These are phyloP conservation scores for Botrytis fabae DNA, from an alignment of 2,329 filamentous ascomycete species.

Conservation along the genomic window DNA sequence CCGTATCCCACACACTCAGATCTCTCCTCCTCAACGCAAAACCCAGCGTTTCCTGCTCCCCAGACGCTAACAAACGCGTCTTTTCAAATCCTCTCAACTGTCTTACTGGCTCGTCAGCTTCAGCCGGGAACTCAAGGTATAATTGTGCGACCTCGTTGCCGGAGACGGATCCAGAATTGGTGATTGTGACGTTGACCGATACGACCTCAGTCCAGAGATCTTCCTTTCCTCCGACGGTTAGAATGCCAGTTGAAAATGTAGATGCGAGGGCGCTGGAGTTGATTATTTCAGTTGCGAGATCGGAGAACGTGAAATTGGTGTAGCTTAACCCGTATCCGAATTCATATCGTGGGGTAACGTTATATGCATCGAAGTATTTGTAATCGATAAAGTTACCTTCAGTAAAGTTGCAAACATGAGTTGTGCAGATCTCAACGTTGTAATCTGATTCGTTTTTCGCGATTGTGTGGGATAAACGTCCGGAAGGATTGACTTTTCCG, in stretches of 20 bases:
- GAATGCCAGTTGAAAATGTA: constrained; percentile 58
- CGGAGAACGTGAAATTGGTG: constrained; percentile 71
- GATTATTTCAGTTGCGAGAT: constrained; percentile 50
- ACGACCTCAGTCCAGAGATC: constrained; percentile 54
- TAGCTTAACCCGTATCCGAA: constrained; percentile 80
- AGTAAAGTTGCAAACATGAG: constrained; percentile 69
- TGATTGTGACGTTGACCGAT: constrained; percentile 51
- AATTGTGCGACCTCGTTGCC: constrained; percentile 59
- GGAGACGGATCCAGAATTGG: constrained; percentile 52
- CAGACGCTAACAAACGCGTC: neutral
- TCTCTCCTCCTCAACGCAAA: constrained; percentile 58
- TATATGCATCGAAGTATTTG: constrained; percentile 64
- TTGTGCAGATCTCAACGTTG: constrained; percentile 45
- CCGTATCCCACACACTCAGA: constrained; percentile 9
- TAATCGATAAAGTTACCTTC: constrained; percentile 83
- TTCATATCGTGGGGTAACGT: constrained; percentile 69
- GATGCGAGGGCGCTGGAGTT: constrained; percentile 30
- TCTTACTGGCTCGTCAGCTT: constrained; percentile 24
- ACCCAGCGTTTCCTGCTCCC: constrained; percentile 56
- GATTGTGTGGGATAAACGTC: constrained; percentile 79
- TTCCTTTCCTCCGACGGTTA: constrained; percentile 56
- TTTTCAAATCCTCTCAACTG: constrained; percentile 28
- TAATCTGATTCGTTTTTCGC: constrained; percentile 51
- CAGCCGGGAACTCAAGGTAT: constrained; percentile 35
- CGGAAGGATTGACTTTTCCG: constrained; percentile 72